A percentile compares a stretch with the other conserved stretches of the same genome.
Evolutionary conservation across 306 rosid genomes (phyloP).

Genomic region (Bauhinia variegata): DNA sequence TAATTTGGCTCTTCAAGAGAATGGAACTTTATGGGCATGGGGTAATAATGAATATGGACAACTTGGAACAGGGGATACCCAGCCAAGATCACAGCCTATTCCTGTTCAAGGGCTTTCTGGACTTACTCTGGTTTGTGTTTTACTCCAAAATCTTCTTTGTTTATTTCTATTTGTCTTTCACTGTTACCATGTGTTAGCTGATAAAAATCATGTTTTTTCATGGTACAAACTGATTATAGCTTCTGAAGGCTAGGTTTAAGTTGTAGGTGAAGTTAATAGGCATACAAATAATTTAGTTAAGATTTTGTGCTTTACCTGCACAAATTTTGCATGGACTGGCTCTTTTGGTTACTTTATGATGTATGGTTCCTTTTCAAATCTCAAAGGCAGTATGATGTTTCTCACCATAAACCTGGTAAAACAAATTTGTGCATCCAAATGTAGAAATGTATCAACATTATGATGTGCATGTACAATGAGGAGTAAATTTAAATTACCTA

Average conservation of each 20-base stretch:
- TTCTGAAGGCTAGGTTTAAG: not conserved
- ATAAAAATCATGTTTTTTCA: not conserved
- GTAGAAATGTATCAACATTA: not conserved
- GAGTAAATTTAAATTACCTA: not conserved
- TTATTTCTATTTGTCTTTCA: not conserved
- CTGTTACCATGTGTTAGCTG: conserved; percentile 12
- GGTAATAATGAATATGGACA: conserved; percentile 99
- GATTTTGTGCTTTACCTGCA: no score
- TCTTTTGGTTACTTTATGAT: no score
- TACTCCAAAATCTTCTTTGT: conserved; percentile 12
- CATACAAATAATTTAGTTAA: no score
- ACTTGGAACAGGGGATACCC: conserved; percentile 99
- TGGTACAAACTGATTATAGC: conserved; percentile 4
- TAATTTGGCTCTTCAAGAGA: conserved; percentile 95
- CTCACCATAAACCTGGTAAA: not conserved
- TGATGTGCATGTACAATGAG: not conserved
- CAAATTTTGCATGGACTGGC: no score
- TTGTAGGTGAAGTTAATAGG: no score
- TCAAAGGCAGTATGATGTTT: not conserved
- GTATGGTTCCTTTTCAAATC: no score
- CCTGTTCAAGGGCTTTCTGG: conserved; percentile 90
- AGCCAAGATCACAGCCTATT: conserved; percentile 97
- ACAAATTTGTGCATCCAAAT: not conserved
- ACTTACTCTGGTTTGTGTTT: conserved; percentile 72
- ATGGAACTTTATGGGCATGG: conserved; percentile 98